phyloP scores from a whole-genome alignment of 305 asterid genomes.

The Fraxinus baroniana region DNA sequence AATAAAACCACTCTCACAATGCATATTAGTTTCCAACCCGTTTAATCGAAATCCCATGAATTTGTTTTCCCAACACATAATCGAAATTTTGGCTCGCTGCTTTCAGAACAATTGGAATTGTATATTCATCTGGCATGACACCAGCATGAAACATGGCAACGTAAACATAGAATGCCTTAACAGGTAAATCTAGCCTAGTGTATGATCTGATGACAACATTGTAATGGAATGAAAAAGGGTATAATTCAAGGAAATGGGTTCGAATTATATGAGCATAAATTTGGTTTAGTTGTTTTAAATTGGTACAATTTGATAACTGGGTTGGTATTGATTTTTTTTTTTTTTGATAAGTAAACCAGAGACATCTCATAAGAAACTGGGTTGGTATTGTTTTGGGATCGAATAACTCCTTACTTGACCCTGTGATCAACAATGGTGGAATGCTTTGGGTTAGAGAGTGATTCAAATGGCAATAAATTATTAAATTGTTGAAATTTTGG shows the following conservation, averaged over 20 bases:
- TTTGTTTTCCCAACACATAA: slow-evolving; percentile 35
- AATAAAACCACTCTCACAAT: slow-evolving; percentile 77
- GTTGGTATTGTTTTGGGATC: slow-evolving; percentile 33
- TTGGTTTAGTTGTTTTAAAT: slow-evolving; percentile 52
- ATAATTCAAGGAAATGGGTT: slow-evolving; percentile 44
- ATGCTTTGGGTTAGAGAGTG: background rate
- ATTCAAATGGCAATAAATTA: slow-evolving; percentile 11
- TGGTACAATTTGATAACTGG: slow-evolving; percentile 49
- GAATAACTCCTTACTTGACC: background rate
- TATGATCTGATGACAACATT: slow-evolving; percentile 72
- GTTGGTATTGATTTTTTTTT: no score
- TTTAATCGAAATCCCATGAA: slow-evolving; percentile 54
- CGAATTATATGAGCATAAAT: slow-evolving; percentile 48
- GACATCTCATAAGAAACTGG: no score
- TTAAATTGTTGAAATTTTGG: background rate
- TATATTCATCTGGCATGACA: slow-evolving; percentile 54
- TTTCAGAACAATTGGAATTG: slow-evolving; percentile 66
- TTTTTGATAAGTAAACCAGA: no score
- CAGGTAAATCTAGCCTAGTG: slow-evolving; percentile 51
- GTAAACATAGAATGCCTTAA: slow-evolving; percentile 48
- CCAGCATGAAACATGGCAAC: slow-evolving; percentile 59
- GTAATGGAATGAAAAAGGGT: slow-evolving; percentile 63
- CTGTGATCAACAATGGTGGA: background rate
- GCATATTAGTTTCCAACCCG: slow-evolving; percentile 54
- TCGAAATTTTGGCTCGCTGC: slow-evolving; percentile 43